Percentiles rank a stretch among this genome's conserved stretches.
Conservation (phyloP, 78 protist genomes). For the Emiliania huxleyi region DNA sequence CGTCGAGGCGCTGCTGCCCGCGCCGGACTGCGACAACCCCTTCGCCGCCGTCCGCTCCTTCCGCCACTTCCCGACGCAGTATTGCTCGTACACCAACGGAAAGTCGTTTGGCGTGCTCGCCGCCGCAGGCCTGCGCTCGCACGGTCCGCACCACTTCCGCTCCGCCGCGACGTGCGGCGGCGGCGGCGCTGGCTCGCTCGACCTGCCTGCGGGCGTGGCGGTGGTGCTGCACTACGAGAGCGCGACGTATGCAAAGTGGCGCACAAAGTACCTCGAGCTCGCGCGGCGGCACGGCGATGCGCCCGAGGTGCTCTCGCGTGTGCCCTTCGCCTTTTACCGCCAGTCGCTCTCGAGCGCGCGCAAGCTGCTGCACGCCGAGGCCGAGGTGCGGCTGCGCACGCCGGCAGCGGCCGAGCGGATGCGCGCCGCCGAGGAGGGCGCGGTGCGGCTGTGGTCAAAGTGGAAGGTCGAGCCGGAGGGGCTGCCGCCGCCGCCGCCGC, state of each 20-base stretch:
- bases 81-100: background rate
- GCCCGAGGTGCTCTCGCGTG: background rate
- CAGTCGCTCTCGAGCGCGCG: background rate
- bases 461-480: conserved; percentile 6
- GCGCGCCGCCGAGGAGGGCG: background rate
- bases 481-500: background rate
- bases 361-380: background rate
- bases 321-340: background rate
- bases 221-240: background rate
- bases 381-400: background rate
- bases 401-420: background rate
- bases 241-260: background rate
- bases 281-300: background rate
- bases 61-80: background rate
- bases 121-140: background rate
- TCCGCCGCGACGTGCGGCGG: background rate
- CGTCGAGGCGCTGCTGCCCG: background rate
- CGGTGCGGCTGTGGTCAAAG: background rate
- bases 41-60: background rate
- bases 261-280: background rate
- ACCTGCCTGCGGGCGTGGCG: background rate
- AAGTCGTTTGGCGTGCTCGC: background rate
- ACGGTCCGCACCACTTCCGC: conserved; percentile 21
- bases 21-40: background rate
- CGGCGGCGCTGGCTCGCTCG: background rate